These are phyloP conservation scores for Amanita rubescens DNA, from an alignment of 768 basidiomycete genomes.

Conservation along the genomic window DNA sequence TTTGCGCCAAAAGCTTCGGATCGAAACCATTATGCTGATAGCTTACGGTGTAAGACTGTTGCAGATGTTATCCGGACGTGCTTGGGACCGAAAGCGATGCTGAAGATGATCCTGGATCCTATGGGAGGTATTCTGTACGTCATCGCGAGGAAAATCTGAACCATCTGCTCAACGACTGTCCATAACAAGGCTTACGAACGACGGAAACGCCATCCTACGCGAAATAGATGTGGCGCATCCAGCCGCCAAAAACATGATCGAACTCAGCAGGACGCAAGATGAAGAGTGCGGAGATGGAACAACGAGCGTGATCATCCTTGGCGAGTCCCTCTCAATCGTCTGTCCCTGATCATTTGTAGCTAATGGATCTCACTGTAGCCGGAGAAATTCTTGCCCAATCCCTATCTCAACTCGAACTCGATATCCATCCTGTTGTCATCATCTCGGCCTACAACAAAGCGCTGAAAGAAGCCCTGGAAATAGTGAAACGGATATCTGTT, in stretches of 20 bases:
- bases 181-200: conserved; percentile 75
- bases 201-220: conserved; percentile 97
- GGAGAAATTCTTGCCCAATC: conserved; percentile 98
- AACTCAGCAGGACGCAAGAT: conserved; percentile 94
- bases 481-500: conserved; percentile 80
- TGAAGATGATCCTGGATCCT: conserved; percentile 99
- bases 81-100: conserved; percentile 95
- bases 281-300: conserved; percentile 99
- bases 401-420: conserved; percentile 85
- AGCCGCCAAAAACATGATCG: conserved; percentile 99
- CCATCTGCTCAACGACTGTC: neutral
- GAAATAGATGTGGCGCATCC: conserved; percentile 99
- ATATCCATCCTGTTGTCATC: conserved; percentile 98
- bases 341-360: neutral
- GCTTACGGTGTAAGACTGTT: conserved; percentile 57
- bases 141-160: neutral
- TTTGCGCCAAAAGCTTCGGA: neutral
- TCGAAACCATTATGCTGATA: neutral
- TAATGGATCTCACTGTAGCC: conserved; percentile 31
- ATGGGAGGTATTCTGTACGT: conserved; percentile 97
- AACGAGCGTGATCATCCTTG: conserved; percentile 95
- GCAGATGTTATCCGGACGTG: conserved; percentile 98
- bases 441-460: conserved; percentile 98
- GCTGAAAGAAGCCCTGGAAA: conserved; percentile 83
- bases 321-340: conserved; percentile 33